These are phyloP conservation scores for Cladosporium sp. DNA, from an alignment of 2,329 filamentous ascomycete genomes.

Conservation along the genomic window DNA sequence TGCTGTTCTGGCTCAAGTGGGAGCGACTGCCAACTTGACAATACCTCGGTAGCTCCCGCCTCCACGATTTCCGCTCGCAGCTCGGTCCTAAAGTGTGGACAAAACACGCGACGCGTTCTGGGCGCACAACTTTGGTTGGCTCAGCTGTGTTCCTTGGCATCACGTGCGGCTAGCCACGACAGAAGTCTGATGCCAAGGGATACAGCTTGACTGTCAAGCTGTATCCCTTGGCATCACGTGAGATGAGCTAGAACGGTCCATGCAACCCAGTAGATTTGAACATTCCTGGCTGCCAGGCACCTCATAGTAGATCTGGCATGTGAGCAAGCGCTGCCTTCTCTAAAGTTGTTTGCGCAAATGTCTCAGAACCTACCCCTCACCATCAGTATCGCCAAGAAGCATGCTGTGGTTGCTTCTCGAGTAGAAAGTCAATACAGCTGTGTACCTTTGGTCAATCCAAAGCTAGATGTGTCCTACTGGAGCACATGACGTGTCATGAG, in stretches of 20 bases:
- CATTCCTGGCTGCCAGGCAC: too few species aligned
- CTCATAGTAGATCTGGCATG: not conserved
- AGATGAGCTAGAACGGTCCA: not conserved
- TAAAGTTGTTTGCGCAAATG: not conserved
- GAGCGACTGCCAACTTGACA: not conserved
- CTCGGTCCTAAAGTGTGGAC: not conserved
- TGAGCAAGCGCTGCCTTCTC: not conserved
- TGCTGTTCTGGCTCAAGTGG: not conserved
- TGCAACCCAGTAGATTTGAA: too few species aligned
- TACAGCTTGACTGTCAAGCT: not conserved
- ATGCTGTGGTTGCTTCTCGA: not conserved
- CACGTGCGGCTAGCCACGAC: too few species aligned
- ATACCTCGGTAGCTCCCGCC: not conserved
- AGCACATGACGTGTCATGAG: slow-evolving; percentile 5
- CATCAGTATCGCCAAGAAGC: not conserved
- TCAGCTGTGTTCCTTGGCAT: not conserved
- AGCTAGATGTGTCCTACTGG: not conserved
- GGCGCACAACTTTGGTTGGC: not conserved
- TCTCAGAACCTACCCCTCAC: not conserved
- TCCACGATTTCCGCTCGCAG: not conserved
- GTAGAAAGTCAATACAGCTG: slow-evolving; percentile 6
- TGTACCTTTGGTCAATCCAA: slow-evolving; percentile 3
- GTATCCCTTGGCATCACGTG: not conserved
- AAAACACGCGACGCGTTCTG: not conserved
- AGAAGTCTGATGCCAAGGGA: too few species aligned